Conservation (phyloP, 176 grass and related monocot genomes). For the barley (Hordeum vulgare) region DNA sequence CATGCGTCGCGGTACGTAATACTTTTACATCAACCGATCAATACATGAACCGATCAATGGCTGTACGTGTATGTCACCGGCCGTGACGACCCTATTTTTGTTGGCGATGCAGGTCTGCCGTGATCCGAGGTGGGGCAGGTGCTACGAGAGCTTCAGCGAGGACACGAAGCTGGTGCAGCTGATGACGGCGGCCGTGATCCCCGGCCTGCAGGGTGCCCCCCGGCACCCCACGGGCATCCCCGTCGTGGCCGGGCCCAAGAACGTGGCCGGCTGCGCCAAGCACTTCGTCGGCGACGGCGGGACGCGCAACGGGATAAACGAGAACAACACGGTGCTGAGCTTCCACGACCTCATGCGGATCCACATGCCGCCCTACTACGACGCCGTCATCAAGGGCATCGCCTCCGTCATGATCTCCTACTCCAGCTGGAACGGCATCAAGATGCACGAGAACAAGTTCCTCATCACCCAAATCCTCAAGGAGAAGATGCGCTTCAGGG, state of each 20-base stretch:
- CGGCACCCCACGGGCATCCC: slow-evolving; percentile 54
- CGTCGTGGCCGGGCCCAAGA: slow-evolving; percentile 49
- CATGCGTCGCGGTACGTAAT: slow-evolving; percentile 54
- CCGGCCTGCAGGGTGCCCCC: slow-evolving; percentile 54
- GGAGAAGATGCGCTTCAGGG: slow-evolving; percentile 60
- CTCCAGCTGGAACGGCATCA: slow-evolving; percentile 80
- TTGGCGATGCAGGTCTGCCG: slow-evolving; percentile 50
- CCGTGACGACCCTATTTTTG: too few species aligned
- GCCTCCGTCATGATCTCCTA: slow-evolving; percentile 77
- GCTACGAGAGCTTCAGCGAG: slow-evolving; percentile 92
- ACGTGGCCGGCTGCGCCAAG: slow-evolving; percentile 89
- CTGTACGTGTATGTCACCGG: too few species aligned
- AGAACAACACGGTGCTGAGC: slow-evolving; percentile 67
- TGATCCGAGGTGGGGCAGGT: slow-evolving; percentile 83
- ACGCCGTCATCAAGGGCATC: slow-evolving; percentile 64
- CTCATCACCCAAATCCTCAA: slow-evolving; percentile 78
- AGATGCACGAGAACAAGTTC: slow-evolving; percentile 77
- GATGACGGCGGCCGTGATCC: slow-evolving; percentile 55
- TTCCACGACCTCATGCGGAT: slow-evolving; percentile 65
- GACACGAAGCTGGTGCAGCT: slow-evolving; percentile 63
- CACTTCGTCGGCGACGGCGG: slow-evolving; percentile 89
- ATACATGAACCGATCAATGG: too few species aligned
- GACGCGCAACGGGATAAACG: slow-evolving; percentile 57
- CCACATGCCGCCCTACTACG: slow-evolving; percentile 81
- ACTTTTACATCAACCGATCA: too few species aligned